Percentiles rank a stretch among this genome's conserved stretches.
Conservation (phyloP, 352 stramenopile genomes). For the Aphanomyces stellatus region DNA sequence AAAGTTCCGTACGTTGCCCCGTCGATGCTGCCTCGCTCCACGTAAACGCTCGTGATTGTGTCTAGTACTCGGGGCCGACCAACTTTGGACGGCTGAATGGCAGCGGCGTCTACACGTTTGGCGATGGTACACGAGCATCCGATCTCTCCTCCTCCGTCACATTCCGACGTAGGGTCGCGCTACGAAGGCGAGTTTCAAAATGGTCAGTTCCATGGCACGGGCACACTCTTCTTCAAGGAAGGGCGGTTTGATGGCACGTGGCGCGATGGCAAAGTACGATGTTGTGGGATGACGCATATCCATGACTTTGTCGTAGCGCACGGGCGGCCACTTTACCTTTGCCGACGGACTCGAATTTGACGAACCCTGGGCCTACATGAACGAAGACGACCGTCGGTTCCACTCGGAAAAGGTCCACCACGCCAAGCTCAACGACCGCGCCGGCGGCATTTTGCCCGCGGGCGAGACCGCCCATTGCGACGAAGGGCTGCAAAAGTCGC, state of each 20-base stretch:
- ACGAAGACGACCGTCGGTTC: slow-evolving; percentile 47
- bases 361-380: slow-evolving; percentile 59
- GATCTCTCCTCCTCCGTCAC: background rate
- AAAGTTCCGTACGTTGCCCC: background rate
- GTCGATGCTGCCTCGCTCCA: background rate
- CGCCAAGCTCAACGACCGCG: background rate
- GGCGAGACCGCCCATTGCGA: slow-evolving; percentile 16
- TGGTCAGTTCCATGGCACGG: slow-evolving; percentile 65
- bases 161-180: slow-evolving; percentile 28
- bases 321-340: slow-evolving; percentile 69
- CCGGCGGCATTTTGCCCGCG: background rate
- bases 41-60: background rate
- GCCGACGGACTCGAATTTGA: slow-evolving; percentile 59
- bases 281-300: background rate
- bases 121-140: background rate
- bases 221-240: slow-evolving; percentile 58
- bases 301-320: slow-evolving; percentile 32
- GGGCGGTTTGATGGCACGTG: slow-evolving; percentile 61
- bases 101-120: slow-evolving; percentile 15
- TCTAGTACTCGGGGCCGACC: slow-evolving; percentile 4
- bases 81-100: slow-evolving; percentile 18
- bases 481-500: slow-evolving; percentile 23
- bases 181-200: slow-evolving; percentile 80
- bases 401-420: slow-evolving; percentile 52
- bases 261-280: slow-evolving; percentile 54